phyloP scores from a whole-genome alignment of 768 basidiomycete species.

The Lactarius sp. region DNA sequence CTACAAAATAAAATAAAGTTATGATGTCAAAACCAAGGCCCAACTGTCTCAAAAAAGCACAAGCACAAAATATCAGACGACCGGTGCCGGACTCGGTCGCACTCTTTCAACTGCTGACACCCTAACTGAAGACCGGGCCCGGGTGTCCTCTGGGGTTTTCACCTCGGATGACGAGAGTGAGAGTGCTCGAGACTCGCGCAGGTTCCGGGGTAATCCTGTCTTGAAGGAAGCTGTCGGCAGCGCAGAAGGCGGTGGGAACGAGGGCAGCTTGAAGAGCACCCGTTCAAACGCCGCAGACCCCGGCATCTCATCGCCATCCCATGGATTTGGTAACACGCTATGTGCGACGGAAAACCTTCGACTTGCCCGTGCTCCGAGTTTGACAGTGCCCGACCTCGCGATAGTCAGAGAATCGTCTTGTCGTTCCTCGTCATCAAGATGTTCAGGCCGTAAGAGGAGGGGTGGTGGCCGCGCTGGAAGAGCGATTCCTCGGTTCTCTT shows the following conservation, averaged over 20 bases:
- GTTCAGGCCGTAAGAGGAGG: not conserved
- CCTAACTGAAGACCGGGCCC: not conserved
- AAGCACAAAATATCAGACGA: not conserved
- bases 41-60: not conserved
- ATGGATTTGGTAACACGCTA: slow-evolving; percentile 9
- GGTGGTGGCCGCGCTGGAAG: not conserved
- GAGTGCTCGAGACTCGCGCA: not conserved
- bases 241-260: not conserved
- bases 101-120: not conserved
- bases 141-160: not conserved
- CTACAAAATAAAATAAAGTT: too few relatives aligned
- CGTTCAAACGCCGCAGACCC: not conserved
- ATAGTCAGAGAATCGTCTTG: not conserved
- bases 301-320: slow-evolving; percentile 1
- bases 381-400: not conserved
- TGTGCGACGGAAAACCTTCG: not conserved
- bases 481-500: too few relatives aligned
- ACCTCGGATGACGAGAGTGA: not conserved
- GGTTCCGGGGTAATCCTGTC: not conserved
- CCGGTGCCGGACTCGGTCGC: not conserved
- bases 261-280: not conserved
- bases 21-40: not conserved
- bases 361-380: too few relatives aligned
- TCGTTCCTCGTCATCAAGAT: not conserved
- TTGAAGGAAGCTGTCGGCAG: not conserved